phyloP scores from a whole-genome alignment of 1,284 basidiomycete genomes.

The Cryptococcus deneoformans region DNA sequence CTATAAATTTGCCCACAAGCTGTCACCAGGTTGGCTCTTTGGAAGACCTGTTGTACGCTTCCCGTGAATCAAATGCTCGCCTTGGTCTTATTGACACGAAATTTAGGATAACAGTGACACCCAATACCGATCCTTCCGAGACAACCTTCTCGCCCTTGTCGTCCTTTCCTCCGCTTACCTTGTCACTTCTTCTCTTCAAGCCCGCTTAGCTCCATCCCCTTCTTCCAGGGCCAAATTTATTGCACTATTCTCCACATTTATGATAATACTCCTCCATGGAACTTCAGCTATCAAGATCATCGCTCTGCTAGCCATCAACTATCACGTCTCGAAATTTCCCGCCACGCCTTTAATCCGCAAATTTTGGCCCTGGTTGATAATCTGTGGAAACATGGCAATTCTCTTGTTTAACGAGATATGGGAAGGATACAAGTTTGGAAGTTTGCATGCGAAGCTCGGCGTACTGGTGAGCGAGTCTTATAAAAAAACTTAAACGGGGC shows the following conservation, averaged over 20 bases:
- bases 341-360: slow-evolving; percentile 16
- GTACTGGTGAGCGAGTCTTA: slow-evolving; percentile 52
- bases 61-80: neutral
- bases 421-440: slow-evolving; percentile 69
- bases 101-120: slow-evolving; percentile 76
- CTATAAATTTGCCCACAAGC: slow-evolving; percentile 56
- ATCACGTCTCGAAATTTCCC: slow-evolving; percentile 58
- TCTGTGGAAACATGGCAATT: slow-evolving; percentile 70
- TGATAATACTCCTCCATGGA: slow-evolving; percentile 81
- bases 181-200: slow-evolving; percentile 48
- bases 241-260: slow-evolving; percentile 59
- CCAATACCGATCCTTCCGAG: slow-evolving; percentile 79
- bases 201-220: slow-evolving; percentile 53
- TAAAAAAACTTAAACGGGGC: neutral
- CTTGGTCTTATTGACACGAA: neutral
- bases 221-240: slow-evolving; percentile 46
- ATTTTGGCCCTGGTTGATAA: slow-evolving; percentile 33
- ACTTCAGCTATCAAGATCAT: slow-evolving; percentile 77
- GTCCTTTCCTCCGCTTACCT: slow-evolving; percentile 55
- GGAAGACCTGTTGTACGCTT: slow-evolving; percentile 50
- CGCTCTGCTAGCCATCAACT: slow-evolving; percentile 69
- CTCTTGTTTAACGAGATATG: slow-evolving; percentile 77
- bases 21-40: slow-evolving; percentile 59
- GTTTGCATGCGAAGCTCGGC: slow-evolving; percentile 58
- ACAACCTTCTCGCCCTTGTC: slow-evolving; percentile 64